Base-by-base conservation (phyloP, 352 stramenopile genomes). In the Synura sp. region DNA sequence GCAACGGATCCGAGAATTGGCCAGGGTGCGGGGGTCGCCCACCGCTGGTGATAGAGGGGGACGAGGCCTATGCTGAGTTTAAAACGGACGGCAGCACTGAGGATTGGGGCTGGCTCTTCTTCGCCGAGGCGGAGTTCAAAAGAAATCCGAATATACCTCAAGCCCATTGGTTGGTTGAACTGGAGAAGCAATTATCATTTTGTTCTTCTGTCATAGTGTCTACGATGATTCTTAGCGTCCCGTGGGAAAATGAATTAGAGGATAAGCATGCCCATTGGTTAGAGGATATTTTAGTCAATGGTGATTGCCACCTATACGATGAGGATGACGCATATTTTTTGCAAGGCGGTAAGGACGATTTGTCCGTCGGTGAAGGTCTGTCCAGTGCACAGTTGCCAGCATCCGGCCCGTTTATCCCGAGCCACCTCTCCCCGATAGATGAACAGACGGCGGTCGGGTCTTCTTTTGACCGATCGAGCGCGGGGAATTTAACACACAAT, bases 81-180 rank as follows among this genome's bases (percentile, higher is more conserved):
- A 88, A 92, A 73, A 88, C 88, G 0, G 90, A 96, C 74, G 83
- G 83, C 1, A 92, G 88, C 0, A 94, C 93, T 80, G 80, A 90
- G 41, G 89, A 96, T 78, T 96, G 91, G 91, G 91, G 91, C 0
- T 94, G 91, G 79, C 92, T 92, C 60, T 81, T 96, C 0, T 93
- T 86, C 42, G 89, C 88, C 15, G 80, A 49, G n/a, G 81, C 76
- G 1, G 34, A 77, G n/a, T 73, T 83, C 36, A 83, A 74, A 42
- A 74, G 19, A 36, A 74, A 74, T 25, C 36, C 19, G n/a, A n/a
- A n/a, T n/a, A 17, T 36, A 42, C 31, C 29, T 12, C 35, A 57
- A 19, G 42, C 19, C n/a, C 19, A 77, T 32, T 80, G 77, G 77
- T 34, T 80, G 15, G 25, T 63, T 9, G 60, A 60, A 17, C 22